phyloP scores from a whole-genome alignment of 495 filamentous ascomycete species.

The Penicilliopsis zonata region DNA sequence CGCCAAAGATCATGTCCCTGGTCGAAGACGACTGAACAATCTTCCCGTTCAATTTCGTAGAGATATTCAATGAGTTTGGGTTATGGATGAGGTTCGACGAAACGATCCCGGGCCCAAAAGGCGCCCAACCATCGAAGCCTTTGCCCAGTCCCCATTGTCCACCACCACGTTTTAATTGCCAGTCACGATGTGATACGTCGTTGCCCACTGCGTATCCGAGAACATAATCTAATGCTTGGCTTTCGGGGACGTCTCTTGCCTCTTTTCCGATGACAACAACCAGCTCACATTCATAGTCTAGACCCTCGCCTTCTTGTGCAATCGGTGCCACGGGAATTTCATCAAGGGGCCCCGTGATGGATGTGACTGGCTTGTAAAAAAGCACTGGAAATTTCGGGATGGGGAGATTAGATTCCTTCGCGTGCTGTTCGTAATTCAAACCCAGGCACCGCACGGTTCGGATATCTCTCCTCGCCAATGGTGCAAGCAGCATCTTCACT shows the following conservation, averaged over 20 bases:
- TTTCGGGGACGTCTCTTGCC: constrained; percentile 53
- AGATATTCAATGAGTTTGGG: constrained; percentile 55
- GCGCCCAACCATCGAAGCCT: constrained; percentile 85
- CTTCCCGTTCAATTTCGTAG: constrained; percentile 59
- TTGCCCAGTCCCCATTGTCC: constrained; percentile 78
- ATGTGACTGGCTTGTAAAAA: constrained; percentile 74
- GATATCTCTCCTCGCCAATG: constrained; percentile 55
- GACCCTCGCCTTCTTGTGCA: constrained; percentile 46
- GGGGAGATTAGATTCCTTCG: constrained; percentile 63
- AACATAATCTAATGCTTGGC: constrained; percentile 58
- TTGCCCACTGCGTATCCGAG: constrained; percentile 74
- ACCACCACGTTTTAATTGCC: constrained; percentile 68
- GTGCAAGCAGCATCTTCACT: constrained; percentile 55
- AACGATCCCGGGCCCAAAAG: constrained; percentile 72
- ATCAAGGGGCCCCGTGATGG: constrained; percentile 57
- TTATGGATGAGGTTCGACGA: constrained; percentile 51
- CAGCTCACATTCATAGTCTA: constrained; percentile 83
- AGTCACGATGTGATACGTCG: constrained; percentile 74
- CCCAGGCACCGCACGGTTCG: constrained; percentile 69
- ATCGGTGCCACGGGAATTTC: constrained; percentile 50
- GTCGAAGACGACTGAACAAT: constrained; percentile 64
- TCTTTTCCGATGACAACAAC: constrained; percentile 66
- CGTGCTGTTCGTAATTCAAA: constrained; percentile 73
- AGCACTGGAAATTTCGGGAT: constrained; percentile 67
- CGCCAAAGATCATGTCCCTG: constrained; percentile 71